Conservation (phyloP, 257 asterid species). For the Nicotiana otophora region DNA sequence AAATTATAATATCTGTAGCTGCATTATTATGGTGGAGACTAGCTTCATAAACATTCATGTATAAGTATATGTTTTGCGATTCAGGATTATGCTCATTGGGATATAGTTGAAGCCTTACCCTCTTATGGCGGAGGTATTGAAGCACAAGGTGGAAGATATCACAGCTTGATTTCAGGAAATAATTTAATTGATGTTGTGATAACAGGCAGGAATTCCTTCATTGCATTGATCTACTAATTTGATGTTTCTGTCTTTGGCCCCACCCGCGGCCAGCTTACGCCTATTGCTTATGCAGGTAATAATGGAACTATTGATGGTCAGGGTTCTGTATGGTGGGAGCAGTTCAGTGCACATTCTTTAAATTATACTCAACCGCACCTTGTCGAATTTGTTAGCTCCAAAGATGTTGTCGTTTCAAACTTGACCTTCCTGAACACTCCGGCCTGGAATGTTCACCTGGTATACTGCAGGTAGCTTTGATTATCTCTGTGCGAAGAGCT, state of each 20-base stretch:
- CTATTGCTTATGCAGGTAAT: slow-evolving; percentile 41
- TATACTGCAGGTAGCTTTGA: slow-evolving; percentile 58
- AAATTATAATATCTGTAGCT: not conserved
- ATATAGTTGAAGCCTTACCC: slow-evolving; percentile 63
- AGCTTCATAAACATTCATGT: not conserved
- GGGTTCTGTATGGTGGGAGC: slow-evolving; percentile 83
- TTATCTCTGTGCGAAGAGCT: not conserved
- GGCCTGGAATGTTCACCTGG: slow-evolving; percentile 65
- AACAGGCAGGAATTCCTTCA: slow-evolving; percentile 37
- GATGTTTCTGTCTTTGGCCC: not conserved
- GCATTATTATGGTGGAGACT: not conserved
- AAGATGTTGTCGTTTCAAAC: slow-evolving; percentile 55
- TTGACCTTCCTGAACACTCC: slow-evolving; percentile 75
- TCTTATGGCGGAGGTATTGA: slow-evolving; percentile 68
- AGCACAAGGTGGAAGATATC: slow-evolving; percentile 57
- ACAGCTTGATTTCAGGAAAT: slow-evolving; percentile 56
- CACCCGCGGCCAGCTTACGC: not conserved
- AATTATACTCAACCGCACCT: slow-evolving; percentile 75
- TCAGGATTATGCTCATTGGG: slow-evolving; percentile 68
- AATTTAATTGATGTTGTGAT: slow-evolving; percentile 65
- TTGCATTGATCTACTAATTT: not conserved
- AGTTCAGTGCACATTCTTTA: slow-evolving; percentile 33
- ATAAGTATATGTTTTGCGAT: not conserved
- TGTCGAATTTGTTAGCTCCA: slow-evolving; percentile 51
- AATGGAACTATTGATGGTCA: slow-evolving; percentile 81